phyloP scores from a whole-genome alignment of 1,284 basidiomycete genomes.

The Ganoderma sinense region DNA sequence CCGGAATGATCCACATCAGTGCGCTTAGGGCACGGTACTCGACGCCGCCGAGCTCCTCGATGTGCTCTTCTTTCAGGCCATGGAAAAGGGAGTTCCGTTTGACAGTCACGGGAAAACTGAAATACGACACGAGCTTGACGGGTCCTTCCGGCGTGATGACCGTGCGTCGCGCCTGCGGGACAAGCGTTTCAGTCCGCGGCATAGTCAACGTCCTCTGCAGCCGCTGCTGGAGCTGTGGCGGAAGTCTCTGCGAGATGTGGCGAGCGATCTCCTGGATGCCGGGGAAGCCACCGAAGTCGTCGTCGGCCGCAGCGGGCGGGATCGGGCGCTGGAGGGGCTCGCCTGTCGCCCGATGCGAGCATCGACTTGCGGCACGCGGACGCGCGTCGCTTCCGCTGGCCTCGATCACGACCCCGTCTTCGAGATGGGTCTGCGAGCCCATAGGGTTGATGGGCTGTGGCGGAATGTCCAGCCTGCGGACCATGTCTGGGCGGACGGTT shows the following conservation, averaged over 20 bases:
- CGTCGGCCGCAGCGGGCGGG: not conserved
- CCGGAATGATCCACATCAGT: conserved; percentile 63
- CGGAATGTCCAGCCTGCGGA: not conserved
- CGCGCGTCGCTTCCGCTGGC: not conserved
- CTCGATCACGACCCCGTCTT: not conserved
- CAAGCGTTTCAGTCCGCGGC: conserved; percentile 73
- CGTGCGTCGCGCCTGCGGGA: conserved; percentile 41
- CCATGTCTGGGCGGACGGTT: not conserved
- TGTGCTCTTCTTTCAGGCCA: conserved; percentile 78
- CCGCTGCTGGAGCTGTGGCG: conserved; percentile 62
- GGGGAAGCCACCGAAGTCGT: not conserved
- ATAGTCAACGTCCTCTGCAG: conserved; percentile 76
- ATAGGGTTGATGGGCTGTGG: not conserved
- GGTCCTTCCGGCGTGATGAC: conserved; percentile 40
- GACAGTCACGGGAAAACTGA: conserved; percentile 76
- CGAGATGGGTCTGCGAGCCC: not conserved
- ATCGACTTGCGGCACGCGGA: not conserved
- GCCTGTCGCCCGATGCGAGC: not conserved
- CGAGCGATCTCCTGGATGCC: not conserved
- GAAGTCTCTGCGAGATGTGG: conserved; percentile 50
- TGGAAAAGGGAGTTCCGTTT: conserved; percentile 92
- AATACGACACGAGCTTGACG: conserved; percentile 75
- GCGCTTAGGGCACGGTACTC: conserved; percentile 92
- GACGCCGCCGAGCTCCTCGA: conserved; percentile 93
- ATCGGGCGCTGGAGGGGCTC: not conserved